phyloP scores from a whole-genome alignment of 306 rosid genomes.

The Betula pendula region DNA sequence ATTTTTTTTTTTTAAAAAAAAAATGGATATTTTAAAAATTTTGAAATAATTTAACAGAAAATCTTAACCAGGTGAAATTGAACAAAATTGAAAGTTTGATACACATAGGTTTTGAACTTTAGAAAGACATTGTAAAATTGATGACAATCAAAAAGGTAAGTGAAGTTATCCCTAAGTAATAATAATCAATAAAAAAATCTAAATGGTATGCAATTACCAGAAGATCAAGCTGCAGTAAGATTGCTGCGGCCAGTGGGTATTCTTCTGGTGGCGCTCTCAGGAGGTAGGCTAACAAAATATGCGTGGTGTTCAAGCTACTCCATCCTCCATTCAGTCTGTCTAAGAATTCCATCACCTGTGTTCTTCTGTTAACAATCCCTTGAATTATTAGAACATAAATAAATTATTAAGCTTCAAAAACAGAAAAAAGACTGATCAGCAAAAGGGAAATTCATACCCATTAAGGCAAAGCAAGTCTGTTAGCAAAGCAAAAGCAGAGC shows the following conservation, averaged over 20 bases:
- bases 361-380: constrained; percentile 51
- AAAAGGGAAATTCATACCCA: constrained; percentile 40
- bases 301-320: constrained; percentile 62
- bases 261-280: constrained; percentile 58
- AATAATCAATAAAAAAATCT: not conserved
- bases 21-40: too few species aligned
- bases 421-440: constrained; percentile 4
- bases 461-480: constrained; percentile 65
- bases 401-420: not conserved
- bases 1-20: too few species aligned
- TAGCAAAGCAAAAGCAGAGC: constrained; percentile 52
- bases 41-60: too few species aligned
- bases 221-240: constrained; percentile 72
- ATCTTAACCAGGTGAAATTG: too few species aligned
- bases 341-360: constrained; percentile 48
- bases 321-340: constrained; percentile 69
- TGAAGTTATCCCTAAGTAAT: too few species aligned
- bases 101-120: too few species aligned
- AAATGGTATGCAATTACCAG: constrained; percentile 51
- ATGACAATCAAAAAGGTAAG: too few species aligned
- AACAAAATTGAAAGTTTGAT: too few species aligned
- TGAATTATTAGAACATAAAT: constrained; percentile 20
- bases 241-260: constrained; percentile 60
- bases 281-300: constrained; percentile 60
- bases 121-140: too few species aligned